Evolutionary conservation across 73 alveolate species (phyloP).

Genomic region (Blepharisma japonicum): DNA sequence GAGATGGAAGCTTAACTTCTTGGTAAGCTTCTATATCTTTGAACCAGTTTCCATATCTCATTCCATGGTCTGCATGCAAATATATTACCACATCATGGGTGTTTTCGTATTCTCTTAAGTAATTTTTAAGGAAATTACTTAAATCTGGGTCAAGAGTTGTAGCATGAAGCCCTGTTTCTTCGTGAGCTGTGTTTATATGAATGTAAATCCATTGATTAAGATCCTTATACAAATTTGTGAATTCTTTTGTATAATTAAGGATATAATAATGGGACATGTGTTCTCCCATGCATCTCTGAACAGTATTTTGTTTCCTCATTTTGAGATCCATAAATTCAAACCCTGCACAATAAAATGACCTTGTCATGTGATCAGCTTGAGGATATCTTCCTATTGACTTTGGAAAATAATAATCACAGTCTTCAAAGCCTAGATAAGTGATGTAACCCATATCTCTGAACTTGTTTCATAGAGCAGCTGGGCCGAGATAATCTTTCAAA

Average conservation of each 20-base stretch:
- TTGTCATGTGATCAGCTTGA: not conserved
- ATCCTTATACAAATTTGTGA: not conserved
- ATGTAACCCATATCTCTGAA: slow-evolving; percentile 6
- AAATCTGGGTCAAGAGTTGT: slow-evolving; percentile 4
- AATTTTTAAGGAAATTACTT: not conserved
- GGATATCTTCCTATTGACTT: slow-evolving; percentile 15
- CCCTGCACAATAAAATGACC: slow-evolving; percentile 11
- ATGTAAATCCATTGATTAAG: slow-evolving; percentile 26
- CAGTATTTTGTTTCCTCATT: not conserved
- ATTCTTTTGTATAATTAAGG: not conserved
- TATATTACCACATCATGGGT: slow-evolving; percentile 10
- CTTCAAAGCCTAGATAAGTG: slow-evolving; percentile 15
- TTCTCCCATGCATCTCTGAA: slow-evolving; percentile 6
- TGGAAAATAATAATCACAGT: slow-evolving; percentile 17
- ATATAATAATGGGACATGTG: slow-evolving; percentile 19
- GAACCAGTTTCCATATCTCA: slow-evolving; percentile 28
- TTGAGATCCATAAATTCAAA: not conserved
- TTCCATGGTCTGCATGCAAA: slow-evolving; percentile 26
- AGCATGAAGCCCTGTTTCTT: slow-evolving; percentile 29
- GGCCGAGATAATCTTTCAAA: too few relatives aligned
- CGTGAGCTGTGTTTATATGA: slow-evolving; percentile 21
- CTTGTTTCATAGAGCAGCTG: not conserved
- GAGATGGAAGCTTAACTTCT: slow-evolving; percentile 1
- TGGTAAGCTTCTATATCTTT: slow-evolving; percentile 28
- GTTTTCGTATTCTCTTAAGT: not conserved